Evolutionary conservation across 176 grass and related monocot genomes (phyloP).

Genomic region (Microstegium vimineum): DNA sequence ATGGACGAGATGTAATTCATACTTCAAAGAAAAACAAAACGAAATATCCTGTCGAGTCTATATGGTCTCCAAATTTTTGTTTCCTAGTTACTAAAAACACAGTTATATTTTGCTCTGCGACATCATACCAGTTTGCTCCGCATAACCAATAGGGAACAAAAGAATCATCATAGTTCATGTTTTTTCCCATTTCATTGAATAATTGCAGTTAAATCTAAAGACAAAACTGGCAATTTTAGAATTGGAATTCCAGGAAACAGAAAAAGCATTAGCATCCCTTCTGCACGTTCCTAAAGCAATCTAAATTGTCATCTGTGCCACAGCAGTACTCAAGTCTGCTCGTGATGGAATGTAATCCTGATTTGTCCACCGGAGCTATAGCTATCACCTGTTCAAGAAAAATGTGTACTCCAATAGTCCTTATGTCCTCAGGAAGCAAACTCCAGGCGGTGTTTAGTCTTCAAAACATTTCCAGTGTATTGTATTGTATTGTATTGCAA

Average conservation of each 20-base stretch:
- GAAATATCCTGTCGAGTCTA: neutral
- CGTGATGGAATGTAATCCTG: neutral
- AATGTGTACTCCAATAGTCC: neutral
- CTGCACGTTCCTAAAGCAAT: neutral
- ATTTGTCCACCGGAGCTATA: conserved; percentile 1
- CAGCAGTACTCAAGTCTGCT: neutral
- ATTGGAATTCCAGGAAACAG: neutral
- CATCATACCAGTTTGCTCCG: neutral
- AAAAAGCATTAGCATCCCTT: neutral
- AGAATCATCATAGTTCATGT: neutral
- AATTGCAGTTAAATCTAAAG: neutral
- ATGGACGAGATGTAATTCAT: neutral
- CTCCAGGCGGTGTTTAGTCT: neutral
- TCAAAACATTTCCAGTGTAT: neutral
- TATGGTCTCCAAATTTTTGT: neutral
- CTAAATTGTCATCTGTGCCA: neutral
- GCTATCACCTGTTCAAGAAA: neutral
- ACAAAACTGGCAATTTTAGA: neutral
- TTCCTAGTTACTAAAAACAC: neutral
- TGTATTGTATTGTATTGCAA: neutral
- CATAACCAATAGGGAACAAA: neutral
- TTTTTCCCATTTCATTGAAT: neutral
- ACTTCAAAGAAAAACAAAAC: neutral
- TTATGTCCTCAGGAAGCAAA: neutral
- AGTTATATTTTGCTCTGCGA: neutral